Base-by-base conservation (phyloP, 192 early-diverging fungal species). In the Coemansia sp. region DNA sequence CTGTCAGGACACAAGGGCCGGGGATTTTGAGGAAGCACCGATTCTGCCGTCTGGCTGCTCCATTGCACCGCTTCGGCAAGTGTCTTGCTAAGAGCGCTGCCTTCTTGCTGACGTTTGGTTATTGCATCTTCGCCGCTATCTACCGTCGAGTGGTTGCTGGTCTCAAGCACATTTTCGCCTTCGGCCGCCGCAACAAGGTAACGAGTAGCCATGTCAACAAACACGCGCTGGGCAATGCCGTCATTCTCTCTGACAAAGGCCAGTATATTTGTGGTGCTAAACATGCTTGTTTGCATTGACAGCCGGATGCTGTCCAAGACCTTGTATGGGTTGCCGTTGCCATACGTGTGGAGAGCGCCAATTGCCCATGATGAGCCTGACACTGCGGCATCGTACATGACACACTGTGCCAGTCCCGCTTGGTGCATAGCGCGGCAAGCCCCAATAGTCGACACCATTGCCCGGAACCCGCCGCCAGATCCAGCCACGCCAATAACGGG, bases 401-500 rank as follows among this genome's bases (percentile, higher is more conserved):
- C 62, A 51, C 85, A 88, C 45, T 89, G 86, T 13, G 80, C 77
- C 8, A 86, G 31, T 25, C 88, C 89, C 4, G 82, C 64, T 11
- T 86, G 66, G 19, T 88, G 62, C 68, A 87, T 82, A 1, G 80
- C 85, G 3, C 78, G 79, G 45, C 88, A 61, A 50, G 85, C 90
- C 8, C 89, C 88, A 11, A 81, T 55, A 14, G 81, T 83, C 8
- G 84, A 82, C 30, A 91, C 60, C 90, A 93, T 93, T 6, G 90
- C 89, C 5, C 90, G 83, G 63, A 83, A 89, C 2, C 90, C 90
- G 10, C 90, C 90, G 25, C 90, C 90, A 53, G 85, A 86, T 19
- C 83, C 85, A n/a, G 85, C 86, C 55, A 87, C 54, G 6, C 78
- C 85, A 42, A 92, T 80, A 1, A 84, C 45, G 15, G 90, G 90